These are phyloP conservation scores for Hypoxylon crocopeplum DNA, from an alignment of 495 filamentous ascomycete species.

Conservation along the genomic window DNA sequence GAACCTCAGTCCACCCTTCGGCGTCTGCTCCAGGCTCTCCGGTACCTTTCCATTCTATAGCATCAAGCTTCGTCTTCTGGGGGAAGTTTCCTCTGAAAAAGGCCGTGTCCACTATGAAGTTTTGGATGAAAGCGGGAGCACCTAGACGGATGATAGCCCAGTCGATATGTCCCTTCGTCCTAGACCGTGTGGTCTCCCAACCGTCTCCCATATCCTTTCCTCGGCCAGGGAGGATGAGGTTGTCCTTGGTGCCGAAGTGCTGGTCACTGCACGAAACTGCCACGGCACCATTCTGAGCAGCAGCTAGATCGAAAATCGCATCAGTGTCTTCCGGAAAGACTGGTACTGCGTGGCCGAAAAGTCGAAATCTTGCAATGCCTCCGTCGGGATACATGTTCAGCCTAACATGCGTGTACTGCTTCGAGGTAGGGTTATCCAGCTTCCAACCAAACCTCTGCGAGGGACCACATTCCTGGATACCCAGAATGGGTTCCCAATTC, in stretches of 20 bases:
- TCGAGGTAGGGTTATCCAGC: conserved; percentile 62
- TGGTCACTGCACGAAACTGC: conserved; percentile 80
- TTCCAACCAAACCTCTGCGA: conserved; percentile 80
- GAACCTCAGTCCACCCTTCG: conserved; percentile 72
- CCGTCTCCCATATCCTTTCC: conserved; percentile 94
- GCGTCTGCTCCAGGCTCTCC: conserved; percentile 65
- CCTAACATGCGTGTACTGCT: conserved; percentile 82
- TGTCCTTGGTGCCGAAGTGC: conserved; percentile 84
- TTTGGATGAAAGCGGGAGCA: conserved; percentile 70
- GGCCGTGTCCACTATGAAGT: conserved; percentile 83
- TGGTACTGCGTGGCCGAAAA: conserved; percentile 80
- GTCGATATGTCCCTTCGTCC: conserved; percentile 79
- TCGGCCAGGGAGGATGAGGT: conserved; percentile 82
- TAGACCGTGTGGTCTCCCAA: conserved; percentile 87
- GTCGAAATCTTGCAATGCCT: conserved; percentile 85
- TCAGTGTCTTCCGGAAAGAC: conserved; percentile 68
- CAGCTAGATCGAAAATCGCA: conserved; percentile 79
- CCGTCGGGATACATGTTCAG: conserved; percentile 93
- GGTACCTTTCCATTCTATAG: conserved; percentile 60
- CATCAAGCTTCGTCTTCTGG: conserved; percentile 74
- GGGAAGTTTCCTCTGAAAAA: conserved; percentile 93
- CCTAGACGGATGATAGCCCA: conserved; percentile 86
- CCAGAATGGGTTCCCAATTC: conserved; percentile 76
- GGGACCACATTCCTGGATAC: conserved; percentile 74
- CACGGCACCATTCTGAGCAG: conserved; percentile 80